A percentile compares a stretch with the other conserved stretches of the same genome.
Conservation (phyloP, 2,329 filamentous ascomycete genomes). For the Epicoccum nigrum region DNA sequence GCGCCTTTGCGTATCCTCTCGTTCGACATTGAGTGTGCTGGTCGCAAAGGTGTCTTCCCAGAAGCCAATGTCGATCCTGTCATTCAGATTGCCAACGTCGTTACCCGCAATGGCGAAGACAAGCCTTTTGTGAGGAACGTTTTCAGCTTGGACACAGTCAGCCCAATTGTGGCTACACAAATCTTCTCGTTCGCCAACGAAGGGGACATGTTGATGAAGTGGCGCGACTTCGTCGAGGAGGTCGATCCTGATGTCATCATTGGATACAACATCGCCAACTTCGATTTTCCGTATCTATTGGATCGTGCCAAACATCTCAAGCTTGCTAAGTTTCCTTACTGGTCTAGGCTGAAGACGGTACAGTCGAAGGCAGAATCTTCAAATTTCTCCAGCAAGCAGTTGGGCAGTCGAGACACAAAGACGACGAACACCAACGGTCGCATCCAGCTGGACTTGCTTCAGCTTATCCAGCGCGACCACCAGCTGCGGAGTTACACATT, state of each 20-base stretch:
- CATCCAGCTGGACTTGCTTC: slow-evolving; percentile 90
- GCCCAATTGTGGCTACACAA: slow-evolving; percentile 92
- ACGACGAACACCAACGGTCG: slow-evolving; percentile 93
- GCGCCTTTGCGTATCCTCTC: slow-evolving; percentile 90
- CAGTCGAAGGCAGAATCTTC: slow-evolving; percentile 76
- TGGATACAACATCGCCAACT: slow-evolving; percentile 98
- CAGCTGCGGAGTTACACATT: slow-evolving; percentile 96
- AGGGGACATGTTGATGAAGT: slow-evolving; percentile 87
- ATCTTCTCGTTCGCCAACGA: slow-evolving; percentile 83
- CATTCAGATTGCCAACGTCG: slow-evolving; percentile 97
- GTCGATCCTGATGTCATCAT: slow-evolving; percentile 98
- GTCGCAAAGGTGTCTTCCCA: slow-evolving; percentile 95
- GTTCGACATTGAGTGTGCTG: slow-evolving; percentile 98
- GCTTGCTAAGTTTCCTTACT: slow-evolving; percentile 79
- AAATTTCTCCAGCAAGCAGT: slow-evolving; percentile 96
- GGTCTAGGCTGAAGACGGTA: slow-evolving; percentile 77
- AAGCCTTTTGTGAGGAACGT: slow-evolving; percentile 97
- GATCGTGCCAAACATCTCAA: slow-evolving; percentile 87
- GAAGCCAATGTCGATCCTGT: slow-evolving; percentile 91
- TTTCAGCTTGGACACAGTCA: slow-evolving; percentile 91
- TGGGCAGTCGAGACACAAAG: slow-evolving; percentile 95
- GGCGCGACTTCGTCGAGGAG: slow-evolving; percentile 87
- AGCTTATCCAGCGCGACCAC: slow-evolving; percentile 91
- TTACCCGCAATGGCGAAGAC: slow-evolving; percentile 91
- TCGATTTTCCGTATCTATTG: slow-evolving; percentile 95